These are phyloP conservation scores for Penicillium ochrochloron DNA, from an alignment of 495 filamentous ascomycete species.

Conservation along the genomic window DNA sequence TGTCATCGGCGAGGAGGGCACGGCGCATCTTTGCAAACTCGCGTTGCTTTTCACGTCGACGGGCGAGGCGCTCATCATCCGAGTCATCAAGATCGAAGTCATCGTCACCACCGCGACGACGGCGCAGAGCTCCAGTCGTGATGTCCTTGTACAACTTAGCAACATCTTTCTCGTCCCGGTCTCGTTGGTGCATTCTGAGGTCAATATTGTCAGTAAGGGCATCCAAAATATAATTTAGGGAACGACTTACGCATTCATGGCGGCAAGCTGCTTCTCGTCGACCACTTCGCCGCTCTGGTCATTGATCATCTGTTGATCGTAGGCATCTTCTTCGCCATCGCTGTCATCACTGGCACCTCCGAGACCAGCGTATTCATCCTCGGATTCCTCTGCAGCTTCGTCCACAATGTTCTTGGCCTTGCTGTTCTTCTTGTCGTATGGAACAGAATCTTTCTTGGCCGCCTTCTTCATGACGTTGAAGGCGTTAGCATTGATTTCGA, in stretches of 20 bases:
- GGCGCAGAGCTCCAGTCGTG: conserved; percentile 80
- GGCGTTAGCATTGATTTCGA: conserved; percentile 56
- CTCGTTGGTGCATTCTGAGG: conserved; percentile 45
- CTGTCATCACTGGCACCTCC: conserved; percentile 91
- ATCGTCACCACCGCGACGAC: conserved; percentile 76
- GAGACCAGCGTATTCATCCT: conserved; percentile 96
- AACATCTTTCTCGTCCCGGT: conserved; percentile 72
- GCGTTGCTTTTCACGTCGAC: conserved; percentile 77
- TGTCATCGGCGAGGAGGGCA: conserved; percentile 86
- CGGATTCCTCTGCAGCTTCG: conserved; percentile 95
- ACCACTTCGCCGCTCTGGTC: conserved; percentile 78
- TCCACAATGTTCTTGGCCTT: conserved; percentile 86
- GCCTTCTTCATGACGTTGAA: conserved; percentile 81
- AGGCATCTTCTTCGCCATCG: conserved; percentile 70
- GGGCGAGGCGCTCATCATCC: conserved; percentile 79
- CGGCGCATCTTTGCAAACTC: conserved; percentile 93
- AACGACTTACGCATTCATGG: conserved; percentile 80
- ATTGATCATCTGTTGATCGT: conserved; percentile 82
- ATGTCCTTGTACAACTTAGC: conserved; percentile 91
- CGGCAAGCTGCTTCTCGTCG: conserved; percentile 80
- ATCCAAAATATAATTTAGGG: not conserved
- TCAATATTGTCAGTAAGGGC: conserved; percentile 24
- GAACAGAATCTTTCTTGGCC: conserved; percentile 54
- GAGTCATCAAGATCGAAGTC: conserved; percentile 83
- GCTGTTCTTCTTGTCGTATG: conserved; percentile 84